Base-by-base conservation (phyloP, 1,284 basidiomycete genomes). In the Phellinidium pouzarii region DNA sequence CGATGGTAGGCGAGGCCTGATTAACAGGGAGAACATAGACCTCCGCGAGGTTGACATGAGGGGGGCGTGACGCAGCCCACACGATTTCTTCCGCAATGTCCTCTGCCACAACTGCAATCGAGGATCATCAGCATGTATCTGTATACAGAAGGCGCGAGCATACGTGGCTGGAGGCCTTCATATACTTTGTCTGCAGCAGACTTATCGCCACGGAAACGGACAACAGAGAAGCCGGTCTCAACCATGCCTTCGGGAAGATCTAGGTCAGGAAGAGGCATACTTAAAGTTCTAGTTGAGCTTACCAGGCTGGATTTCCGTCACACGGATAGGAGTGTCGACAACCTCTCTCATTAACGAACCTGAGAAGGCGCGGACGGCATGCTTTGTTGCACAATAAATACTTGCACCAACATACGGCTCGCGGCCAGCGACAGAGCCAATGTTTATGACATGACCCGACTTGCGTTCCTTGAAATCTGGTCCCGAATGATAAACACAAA, bases 31-130 rank as follows among this genome's bases (percentile, higher is more conserved):
- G 78, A 44, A 92, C 77, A 58, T 82, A 80, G 12, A 88, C 69
- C 64, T 91, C 85, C 1, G 90, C 91, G 44, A 94, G 75, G 64
- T 94, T 91, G 47, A 94, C 87, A 63, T 93, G 91, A 25, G 87
- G 75, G 19, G 91, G 91, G 27, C 94, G 84, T 11, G 86, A 77
- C 17, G 94, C 93, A 17, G 85, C 84, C 93, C 93, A 99, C 9
- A 97, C 93, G 62, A 99, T 95, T 69, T 99, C 93, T 68, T 99
- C 94, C 1, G 95, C 95, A 50, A 95, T 87, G 65, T 95, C 92
- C 54, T 84, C 75, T 7, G 86, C 85, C 83, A 67, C 62, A 49
- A 64, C 51, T 48, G 27, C 44, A 20, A 43, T 8, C 31, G 31
- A 34, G 12, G 3, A 31, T n/a, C 9, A 44, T 42, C 38, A 48